phyloP scores from a whole-genome alignment of 306 rosid species.

The Nissolia schottii region DNA sequence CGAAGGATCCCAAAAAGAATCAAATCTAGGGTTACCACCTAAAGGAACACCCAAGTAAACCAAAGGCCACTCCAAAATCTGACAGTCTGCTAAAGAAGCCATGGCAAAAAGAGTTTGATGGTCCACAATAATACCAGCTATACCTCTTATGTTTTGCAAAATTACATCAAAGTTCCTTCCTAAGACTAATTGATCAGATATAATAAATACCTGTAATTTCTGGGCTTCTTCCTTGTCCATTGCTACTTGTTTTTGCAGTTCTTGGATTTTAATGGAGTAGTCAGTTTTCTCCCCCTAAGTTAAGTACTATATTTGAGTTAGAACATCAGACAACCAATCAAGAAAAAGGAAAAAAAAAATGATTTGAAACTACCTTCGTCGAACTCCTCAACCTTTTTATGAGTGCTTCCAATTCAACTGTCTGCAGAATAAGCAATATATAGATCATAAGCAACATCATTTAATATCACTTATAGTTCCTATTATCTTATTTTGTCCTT shows the following conservation, averaged over 20 bases:
- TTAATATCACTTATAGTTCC: neutral
- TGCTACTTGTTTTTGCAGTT: conserved; percentile 86
- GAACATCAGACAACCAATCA: neutral
- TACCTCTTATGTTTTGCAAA: neutral
- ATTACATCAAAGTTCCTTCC: neutral
- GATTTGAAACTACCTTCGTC: conserved; percentile 46
- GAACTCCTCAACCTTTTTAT: conserved; percentile 63
- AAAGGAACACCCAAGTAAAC: too few relatives aligned
- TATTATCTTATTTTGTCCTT: neutral
- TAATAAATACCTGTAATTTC: conserved; percentile 66
- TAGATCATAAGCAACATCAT: conserved; percentile 23
- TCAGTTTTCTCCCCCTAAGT: conserved; percentile 83
- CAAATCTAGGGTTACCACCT: too few relatives aligned
- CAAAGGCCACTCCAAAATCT: too few relatives aligned
- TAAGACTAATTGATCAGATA: neutral
- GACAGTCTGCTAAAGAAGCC: too few relatives aligned
- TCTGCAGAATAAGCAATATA: conserved; percentile 45
- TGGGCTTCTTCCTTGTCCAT: conserved; percentile 91
- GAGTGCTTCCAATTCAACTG: conserved; percentile 78
- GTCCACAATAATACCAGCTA: too few relatives aligned
- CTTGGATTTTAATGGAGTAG: conserved; percentile 70
- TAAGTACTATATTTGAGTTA: neutral
- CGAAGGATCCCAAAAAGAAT: too few relatives aligned
- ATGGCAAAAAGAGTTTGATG: too few relatives aligned
- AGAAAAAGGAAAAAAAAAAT: neutral